Evolutionary conservation across 305 asterid genomes (phyloP).

Genomic region (Solanum hybrid): DNA sequence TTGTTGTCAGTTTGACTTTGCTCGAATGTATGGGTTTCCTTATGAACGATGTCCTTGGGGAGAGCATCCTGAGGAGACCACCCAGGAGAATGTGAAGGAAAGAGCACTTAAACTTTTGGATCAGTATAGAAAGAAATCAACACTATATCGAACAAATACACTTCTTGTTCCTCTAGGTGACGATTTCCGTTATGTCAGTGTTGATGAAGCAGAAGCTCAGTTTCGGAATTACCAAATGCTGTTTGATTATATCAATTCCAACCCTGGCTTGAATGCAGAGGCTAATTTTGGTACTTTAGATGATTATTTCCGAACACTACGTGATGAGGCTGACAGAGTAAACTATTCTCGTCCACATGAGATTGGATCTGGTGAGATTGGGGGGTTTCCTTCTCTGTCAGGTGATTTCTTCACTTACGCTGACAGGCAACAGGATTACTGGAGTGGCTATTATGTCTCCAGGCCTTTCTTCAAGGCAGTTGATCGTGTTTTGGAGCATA

Average conservation of each 20-base stretch:
- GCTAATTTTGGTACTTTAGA: slow-evolving; percentile 90
- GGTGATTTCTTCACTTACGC: slow-evolving; percentile 96
- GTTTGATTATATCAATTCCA: slow-evolving; percentile 84
- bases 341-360: slow-evolving; percentile 64
- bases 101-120: slow-evolving; percentile 75
- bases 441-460: slow-evolving; percentile 99
- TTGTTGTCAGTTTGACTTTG: slow-evolving; percentile 98
- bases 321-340: slow-evolving; percentile 77
- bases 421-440: slow-evolving; percentile 87
- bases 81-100: slow-evolving; percentile 80
- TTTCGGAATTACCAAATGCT: slow-evolving; percentile 83
- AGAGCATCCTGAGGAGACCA: slow-evolving; percentile 78
- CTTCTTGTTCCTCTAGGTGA: slow-evolving; percentile 95
- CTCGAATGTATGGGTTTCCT: slow-evolving; percentile 71
- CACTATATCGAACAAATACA: slow-evolving; percentile 88
- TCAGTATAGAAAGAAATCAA: slow-evolving; percentile 86
- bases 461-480: slow-evolving; percentile 97
- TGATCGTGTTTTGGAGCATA: slow-evolving; percentile 89
- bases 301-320: slow-evolving; percentile 71
- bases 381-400: slow-evolving; percentile 85
- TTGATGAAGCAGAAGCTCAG: slow-evolving; percentile 98
- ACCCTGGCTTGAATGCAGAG: slow-evolving; percentile 81
- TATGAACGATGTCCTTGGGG: slow-evolving; percentile 98
- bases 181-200: slow-evolving; percentile 88
- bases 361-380: slow-evolving; percentile 76